Conservation (phyloP, 352 stramenopile genomes). For the Phytophthora fragariae region DNA sequence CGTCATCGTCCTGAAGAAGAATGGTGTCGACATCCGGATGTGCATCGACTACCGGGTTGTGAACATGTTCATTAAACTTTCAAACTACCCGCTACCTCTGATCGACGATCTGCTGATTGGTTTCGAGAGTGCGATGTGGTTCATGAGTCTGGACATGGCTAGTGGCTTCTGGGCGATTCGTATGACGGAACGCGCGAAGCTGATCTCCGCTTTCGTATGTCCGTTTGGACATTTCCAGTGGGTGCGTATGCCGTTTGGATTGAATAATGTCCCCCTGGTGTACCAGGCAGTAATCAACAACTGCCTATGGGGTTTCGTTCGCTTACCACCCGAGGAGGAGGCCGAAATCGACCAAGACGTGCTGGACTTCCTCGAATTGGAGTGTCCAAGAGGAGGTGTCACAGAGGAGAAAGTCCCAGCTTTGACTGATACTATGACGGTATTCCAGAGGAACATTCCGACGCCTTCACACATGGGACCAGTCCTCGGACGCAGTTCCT, state of each 20-base stretch:
- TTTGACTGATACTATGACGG: background rate
- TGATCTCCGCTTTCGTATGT: constrained; percentile 32
- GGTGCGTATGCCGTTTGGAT: constrained; percentile 15
- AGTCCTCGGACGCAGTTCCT: constrained; percentile 11
- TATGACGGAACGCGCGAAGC: constrained; percentile 24
- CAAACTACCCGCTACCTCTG: constrained; percentile 9
- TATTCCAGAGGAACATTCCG: background rate
- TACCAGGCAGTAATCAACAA: constrained; percentile 32
- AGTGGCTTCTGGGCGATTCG: constrained; percentile 31
- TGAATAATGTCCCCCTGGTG: constrained; percentile 26
- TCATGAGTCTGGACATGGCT: constrained; percentile 25
- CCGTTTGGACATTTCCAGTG: constrained; percentile 36
- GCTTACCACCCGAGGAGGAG: constrained; percentile 1
- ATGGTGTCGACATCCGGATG: constrained; percentile 10
- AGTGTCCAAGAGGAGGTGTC: too few species aligned
- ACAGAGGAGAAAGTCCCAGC: background rate
- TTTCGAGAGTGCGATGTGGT: constrained; percentile 1
- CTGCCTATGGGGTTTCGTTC: constrained; percentile 20
- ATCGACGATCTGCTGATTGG: too few species aligned
- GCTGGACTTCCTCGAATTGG: too few species aligned
- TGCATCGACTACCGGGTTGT: constrained; percentile 35
- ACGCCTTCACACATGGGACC: background rate
- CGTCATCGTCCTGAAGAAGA: constrained; percentile 17
- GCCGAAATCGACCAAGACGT: background rate
- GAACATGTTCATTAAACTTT: constrained; percentile 23